Conservation (phyloP, 495 filamentous ascomycete genomes). For the Polyplosphaeria fusca region DNA sequence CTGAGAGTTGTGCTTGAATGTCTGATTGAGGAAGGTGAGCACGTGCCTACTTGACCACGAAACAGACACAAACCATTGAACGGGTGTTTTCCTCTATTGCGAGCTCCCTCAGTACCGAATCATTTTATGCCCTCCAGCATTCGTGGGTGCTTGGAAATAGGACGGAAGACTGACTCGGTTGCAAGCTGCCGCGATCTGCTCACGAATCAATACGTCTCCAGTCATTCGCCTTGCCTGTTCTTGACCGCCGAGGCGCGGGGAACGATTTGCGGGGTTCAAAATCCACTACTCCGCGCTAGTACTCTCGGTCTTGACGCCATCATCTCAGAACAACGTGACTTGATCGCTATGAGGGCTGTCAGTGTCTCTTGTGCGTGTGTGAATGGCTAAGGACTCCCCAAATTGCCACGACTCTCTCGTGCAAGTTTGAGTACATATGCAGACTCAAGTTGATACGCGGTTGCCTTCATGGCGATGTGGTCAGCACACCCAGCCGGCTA, state of each 20-base stretch:
- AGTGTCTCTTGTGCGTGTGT: neutral
- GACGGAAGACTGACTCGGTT: slow-evolving; percentile 1
- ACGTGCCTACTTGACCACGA: too few relatives aligned
- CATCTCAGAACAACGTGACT: slow-evolving; percentile 13
- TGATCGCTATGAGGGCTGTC: neutral
- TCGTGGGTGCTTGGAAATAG: neutral
- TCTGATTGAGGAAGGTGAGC: too few relatives aligned
- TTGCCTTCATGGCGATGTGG: neutral
- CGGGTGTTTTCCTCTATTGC: too few relatives aligned
- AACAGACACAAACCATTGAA: too few relatives aligned
- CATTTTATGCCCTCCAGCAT: too few relatives aligned
- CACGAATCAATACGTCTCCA: neutral
- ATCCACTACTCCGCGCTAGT: too few relatives aligned
- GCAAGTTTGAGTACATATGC: neutral
- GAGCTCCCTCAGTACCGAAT: too few relatives aligned
- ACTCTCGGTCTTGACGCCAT: neutral
- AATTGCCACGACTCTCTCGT: neutral
- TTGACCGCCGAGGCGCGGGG: neutral
- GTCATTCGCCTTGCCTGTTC: slow-evolving; percentile 1
- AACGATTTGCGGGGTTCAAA: slow-evolving; percentile 6
- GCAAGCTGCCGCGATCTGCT: neutral
- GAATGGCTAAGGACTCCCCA: neutral
- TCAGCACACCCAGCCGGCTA: slow-evolving; percentile 25
- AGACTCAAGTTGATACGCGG: neutral
- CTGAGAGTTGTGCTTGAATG: too few relatives aligned